Base-by-base conservation (phyloP, 2,329 filamentous ascomycete genomes). In the Penicillium corylophilum region DNA sequence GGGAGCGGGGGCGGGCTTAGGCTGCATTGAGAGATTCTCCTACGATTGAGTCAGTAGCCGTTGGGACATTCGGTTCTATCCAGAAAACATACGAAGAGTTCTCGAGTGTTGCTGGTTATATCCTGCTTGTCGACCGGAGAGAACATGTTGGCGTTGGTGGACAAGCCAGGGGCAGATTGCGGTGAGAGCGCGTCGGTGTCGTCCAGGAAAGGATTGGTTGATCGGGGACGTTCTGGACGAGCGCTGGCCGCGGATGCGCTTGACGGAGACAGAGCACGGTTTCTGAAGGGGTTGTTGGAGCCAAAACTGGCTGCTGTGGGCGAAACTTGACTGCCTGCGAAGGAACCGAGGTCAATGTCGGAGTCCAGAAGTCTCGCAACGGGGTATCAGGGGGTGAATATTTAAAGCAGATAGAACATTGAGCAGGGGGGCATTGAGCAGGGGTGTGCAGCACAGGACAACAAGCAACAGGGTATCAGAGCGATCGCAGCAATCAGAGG, bases 201-300 rank as follows among this genome's bases (percentile, higher is more conserved):
- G 63, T 81, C 81, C 47, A 86, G 71, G 64, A 87, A 87, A 23
- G 84, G 84, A 61, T 87, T 87, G 41, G 79, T 82, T 46, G 82
- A 84, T 50, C 75, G 71, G 41, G 79, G 80, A 57, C 79, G 77
- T 55, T 76, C 69, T 49, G 74, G 69, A 38, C 61, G 67, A 48
- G 56, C 52, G 26, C 50, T 67, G 42, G 62, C 61, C 46, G 63
- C 64, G 47, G 69, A 65, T 41, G 62, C 60, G 43, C 60, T 62
- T 4, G 71, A 57, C 15, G 72, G 73, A 29, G 74, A 76, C 38
- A 73, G 56, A 16, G 75, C 69, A 50, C 74, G 74, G 56, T 77
- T 79, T 60, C 77, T 70, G 53, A 79, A 79, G 12, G 77, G 77
- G 51, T 79, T 79, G 55, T 79, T 79, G 35, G 77, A 79, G 28